phyloP scores from a whole-genome alignment of 73 alveolate genomes.

The Paramecium octaurelia region DNA sequence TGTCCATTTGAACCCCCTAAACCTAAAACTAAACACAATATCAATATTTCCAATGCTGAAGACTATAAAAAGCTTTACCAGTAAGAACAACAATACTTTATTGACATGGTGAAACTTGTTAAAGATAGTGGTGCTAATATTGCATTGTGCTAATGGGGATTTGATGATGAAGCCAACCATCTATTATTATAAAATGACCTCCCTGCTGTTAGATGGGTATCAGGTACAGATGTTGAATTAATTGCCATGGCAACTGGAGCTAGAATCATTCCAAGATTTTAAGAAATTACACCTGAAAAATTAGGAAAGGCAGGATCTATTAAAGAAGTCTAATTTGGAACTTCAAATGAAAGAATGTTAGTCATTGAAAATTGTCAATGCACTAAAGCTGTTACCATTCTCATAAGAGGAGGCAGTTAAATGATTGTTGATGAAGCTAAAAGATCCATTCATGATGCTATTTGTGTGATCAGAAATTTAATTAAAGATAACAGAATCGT shows the following conservation, averaged over 20 bases:
- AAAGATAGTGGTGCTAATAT: slow-evolving; percentile 97
- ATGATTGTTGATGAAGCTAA: slow-evolving; percentile 98
- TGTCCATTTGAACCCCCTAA: slow-evolving; percentile 99
- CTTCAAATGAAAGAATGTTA: slow-evolving; percentile 94
- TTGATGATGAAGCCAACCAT: slow-evolving; percentile 99
- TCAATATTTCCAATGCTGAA: slow-evolving; percentile 95
- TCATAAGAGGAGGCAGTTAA: slow-evolving; percentile 70
- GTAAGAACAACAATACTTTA: slow-evolving; percentile 86
- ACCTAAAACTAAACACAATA: slow-evolving; percentile 99
- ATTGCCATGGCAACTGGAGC: slow-evolving; percentile 99
- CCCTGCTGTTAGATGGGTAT: slow-evolving; percentile 98
- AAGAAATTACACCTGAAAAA: slow-evolving; percentile 92
- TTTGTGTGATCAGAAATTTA: slow-evolving; percentile 98
- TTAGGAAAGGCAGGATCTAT: slow-evolving; percentile 93
- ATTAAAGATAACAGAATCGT: slow-evolving; percentile 91
- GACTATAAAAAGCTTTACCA: slow-evolving; percentile 95
- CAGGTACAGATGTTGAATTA: slow-evolving; percentile 99
- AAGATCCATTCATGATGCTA: slow-evolving; percentile 98
- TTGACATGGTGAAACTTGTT: slow-evolving; percentile 85
- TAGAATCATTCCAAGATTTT: slow-evolving; percentile 93
- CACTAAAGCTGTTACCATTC: slow-evolving; percentile 70
- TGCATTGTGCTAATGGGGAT: slow-evolving; percentile 86
- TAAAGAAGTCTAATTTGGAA: slow-evolving; percentile 95
- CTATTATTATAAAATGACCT: slow-evolving; percentile 78
- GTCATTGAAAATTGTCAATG: slow-evolving; percentile 79